phyloP scores from a whole-genome alignment of 345 rosid species.

The Cardamine occulta region DNA sequence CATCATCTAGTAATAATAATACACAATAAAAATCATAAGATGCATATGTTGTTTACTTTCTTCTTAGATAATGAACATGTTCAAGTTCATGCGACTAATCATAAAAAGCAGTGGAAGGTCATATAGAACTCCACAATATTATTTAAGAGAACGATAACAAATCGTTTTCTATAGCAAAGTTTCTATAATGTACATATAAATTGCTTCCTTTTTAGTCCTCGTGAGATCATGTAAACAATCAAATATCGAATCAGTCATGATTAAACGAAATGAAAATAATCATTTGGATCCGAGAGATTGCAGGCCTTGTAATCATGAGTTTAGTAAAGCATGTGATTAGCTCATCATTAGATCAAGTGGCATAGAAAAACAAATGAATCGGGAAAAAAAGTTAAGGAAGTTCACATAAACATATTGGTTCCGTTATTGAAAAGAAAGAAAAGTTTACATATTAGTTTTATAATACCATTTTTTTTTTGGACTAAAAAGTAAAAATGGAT shows the following conservation, averaged over 20 bases:
- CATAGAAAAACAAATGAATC: slow-evolving; percentile 1
- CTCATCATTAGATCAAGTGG: slow-evolving; percentile 44
- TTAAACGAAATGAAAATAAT: slow-evolving; percentile 29
- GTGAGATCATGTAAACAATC: slow-evolving; percentile 23
- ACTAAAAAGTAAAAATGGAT: background rate
- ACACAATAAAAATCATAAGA: background rate
- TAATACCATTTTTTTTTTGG: background rate
- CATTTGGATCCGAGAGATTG: slow-evolving; percentile 38
- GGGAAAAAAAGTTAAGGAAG: background rate
- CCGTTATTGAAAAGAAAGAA: background rate
- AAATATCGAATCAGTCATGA: slow-evolving; percentile 26
- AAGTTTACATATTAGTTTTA: background rate
- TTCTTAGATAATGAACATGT: slow-evolving; percentile 35
- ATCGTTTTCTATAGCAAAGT: slow-evolving; percentile 9
- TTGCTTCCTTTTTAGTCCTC: slow-evolving; percentile 31
- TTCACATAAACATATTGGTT: background rate
- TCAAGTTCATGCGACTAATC: slow-evolving; percentile 45
- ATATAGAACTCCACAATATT: slow-evolving; percentile 21
- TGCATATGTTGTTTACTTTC: slow-evolving; percentile 28
- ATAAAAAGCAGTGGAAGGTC: slow-evolving; percentile 36
- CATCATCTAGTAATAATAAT: background rate
- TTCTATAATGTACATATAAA: slow-evolving; percentile 6
- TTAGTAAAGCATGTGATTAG: slow-evolving; percentile 47
- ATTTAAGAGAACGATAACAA: background rate
- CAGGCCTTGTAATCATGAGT: slow-evolving; percentile 40